Evolutionary conservation across 345 rosid genomes (phyloP).

Genomic region (Camelina laxa): DNA sequence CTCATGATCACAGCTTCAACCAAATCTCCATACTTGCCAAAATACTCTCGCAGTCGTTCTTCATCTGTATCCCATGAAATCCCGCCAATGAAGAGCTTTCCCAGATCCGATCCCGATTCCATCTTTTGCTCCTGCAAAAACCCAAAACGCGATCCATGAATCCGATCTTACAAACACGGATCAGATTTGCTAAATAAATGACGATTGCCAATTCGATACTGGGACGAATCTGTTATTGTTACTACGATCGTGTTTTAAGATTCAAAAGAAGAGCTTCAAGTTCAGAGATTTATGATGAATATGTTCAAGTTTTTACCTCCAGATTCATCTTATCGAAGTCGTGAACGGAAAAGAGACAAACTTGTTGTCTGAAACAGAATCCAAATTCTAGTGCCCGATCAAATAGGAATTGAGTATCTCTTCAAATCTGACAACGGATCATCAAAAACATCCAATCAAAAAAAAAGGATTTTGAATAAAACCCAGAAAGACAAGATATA

Average conservation of each 20-base stretch:
- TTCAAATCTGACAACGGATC: conserved; percentile 70
- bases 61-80: conserved; percentile 99
- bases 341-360: conserved; percentile 37
- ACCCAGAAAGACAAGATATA: conserved; percentile 19
- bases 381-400: conserved; percentile 57
- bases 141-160: conserved; percentile 49
- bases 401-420: conserved; percentile 52
- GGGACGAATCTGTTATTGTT: background rate
- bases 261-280: conserved; percentile 17
- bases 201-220: conserved; percentile 20
- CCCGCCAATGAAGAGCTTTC: conserved; percentile 99
- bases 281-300: conserved; percentile 36
- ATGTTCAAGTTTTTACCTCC: conserved; percentile 4
- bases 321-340: conserved; percentile 6
- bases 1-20: conserved; percentile 97
- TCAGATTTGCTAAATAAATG: conserved; percentile 19
- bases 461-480: background rate
- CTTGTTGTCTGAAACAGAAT: conserved; percentile 57
- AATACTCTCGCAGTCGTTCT: conserved; percentile 85
- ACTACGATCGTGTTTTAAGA: conserved; percentile 29
- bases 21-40: conserved; percentile 83
- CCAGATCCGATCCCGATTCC: conserved; percentile 86
- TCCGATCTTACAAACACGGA: conserved; percentile 36
- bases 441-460: conserved; percentile 43
- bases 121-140: conserved; percentile 64